These are phyloP conservation scores for Carnegiea gigantea DNA, from an alignment of 179 eudicot species.

Conservation along the genomic window DNA sequence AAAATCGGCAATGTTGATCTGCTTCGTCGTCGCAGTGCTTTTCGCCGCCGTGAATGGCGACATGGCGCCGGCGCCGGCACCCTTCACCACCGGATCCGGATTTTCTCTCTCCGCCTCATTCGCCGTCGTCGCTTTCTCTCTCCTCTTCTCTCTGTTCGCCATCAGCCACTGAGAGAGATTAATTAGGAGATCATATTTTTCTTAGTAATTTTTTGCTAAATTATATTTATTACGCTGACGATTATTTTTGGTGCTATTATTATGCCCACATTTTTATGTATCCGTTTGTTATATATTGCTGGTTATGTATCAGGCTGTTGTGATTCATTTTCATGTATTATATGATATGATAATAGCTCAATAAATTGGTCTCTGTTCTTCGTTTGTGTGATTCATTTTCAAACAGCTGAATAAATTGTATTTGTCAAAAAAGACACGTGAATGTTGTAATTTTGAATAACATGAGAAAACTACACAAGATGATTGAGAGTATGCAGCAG, in stretches of 20 bases:
- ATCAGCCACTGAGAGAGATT: constrained; percentile 1
- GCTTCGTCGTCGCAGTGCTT: neutral
- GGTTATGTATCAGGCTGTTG: neutral
- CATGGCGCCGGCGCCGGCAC: constrained; percentile 1
- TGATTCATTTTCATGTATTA: constrained; percentile 8
- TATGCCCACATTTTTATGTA: neutral
- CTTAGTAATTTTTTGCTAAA: neutral
- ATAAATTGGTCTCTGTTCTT: neutral
- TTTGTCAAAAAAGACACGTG: no score
- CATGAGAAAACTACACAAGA: no score
- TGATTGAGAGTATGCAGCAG: no score
- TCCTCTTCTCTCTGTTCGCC: constrained; percentile 16
- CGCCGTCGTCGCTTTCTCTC: constrained; percentile 10
- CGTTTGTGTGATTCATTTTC: neutral
- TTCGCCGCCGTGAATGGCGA: neutral
- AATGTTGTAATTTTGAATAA: no score
- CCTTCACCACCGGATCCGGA: neutral
- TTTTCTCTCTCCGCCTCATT: constrained; percentile 4
- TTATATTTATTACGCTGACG: neutral
- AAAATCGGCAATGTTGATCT: constrained; percentile 10
- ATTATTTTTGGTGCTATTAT: neutral
- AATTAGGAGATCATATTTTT: neutral
- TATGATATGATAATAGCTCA: neutral
- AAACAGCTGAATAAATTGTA: no score
- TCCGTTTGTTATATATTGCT: neutral